Percentiles rank a stretch among this genome's conserved stretches.
phyloP scores from a whole-genome alignment of 139 green algal species.

The Chlamydomonas incerta region DNA sequence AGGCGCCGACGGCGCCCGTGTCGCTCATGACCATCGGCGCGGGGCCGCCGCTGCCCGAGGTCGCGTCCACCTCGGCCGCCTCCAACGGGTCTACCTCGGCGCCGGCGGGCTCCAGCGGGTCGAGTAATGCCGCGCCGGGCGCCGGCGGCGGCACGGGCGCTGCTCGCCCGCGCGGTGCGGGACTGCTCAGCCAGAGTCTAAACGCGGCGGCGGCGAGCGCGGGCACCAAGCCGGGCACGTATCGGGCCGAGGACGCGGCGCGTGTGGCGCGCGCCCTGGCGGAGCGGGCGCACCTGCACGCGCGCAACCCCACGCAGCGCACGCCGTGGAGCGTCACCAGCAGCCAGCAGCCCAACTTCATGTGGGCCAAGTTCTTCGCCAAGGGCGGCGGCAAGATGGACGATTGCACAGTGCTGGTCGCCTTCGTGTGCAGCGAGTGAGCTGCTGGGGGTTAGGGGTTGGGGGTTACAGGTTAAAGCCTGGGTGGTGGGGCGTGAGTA shows the following conservation, averaged over 20 bases:
- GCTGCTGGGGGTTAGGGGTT: too few relatives aligned
- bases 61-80: neutral
- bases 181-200: slow-evolving; percentile 34
- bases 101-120: too few relatives aligned
- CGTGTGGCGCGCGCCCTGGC: slow-evolving; percentile 30
- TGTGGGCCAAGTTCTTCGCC: slow-evolving; percentile 58
- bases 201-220: neutral
- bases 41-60: too few relatives aligned
- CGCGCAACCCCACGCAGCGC: slow-evolving; percentile 52
- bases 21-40: neutral
- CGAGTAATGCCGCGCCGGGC: too few relatives aligned
- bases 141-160: too few relatives aligned
- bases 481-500: too few relatives aligned
- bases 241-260: slow-evolving; percentile 9
- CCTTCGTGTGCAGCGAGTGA: slow-evolving; percentile 30
- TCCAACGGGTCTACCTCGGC: neutral
- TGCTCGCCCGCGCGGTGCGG: neutral
- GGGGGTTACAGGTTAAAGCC: too few relatives aligned
- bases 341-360: slow-evolving; percentile 48
- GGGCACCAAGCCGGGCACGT: neutral
- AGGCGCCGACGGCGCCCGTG: neutral
- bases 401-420: slow-evolving; percentile 53
- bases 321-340: slow-evolving; percentile 59
- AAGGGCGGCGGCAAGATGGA: slow-evolving; percentile 63
- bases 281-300: slow-evolving; percentile 52